These are phyloP conservation scores for Coemansia sp. DNA, from an alignment of 192 early-diverging fungal species.

Conservation along the genomic window DNA sequence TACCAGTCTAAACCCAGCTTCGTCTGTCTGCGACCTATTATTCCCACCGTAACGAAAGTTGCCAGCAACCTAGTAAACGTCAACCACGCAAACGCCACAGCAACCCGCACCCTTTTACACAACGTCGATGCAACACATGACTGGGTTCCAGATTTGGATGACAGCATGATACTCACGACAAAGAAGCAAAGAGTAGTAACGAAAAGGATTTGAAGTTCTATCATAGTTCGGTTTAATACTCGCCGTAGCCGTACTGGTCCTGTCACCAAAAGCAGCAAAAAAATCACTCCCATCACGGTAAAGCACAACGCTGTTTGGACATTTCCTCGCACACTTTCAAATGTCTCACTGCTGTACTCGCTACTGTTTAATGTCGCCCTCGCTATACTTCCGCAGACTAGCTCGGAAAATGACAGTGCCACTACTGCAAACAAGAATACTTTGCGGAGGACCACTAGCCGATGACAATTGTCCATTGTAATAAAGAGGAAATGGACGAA, in stretches of 20 bases:
- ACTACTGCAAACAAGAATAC: constrained; percentile 5
- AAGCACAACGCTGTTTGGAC: no score
- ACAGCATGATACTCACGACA: constrained; percentile 27
- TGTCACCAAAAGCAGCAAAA: constrained; percentile 25
- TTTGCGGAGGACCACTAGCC: constrained; percentile 22
- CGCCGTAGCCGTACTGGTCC: constrained; percentile 23
- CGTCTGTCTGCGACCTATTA: constrained; percentile 33
- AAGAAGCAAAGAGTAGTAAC: constrained; percentile 24
- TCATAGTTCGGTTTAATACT: constrained; percentile 31
- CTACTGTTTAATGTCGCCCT: constrained; percentile 20
- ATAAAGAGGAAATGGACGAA: background rate
- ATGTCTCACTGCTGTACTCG: background rate
- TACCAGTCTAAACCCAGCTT: constrained; percentile 27
- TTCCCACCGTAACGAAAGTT: constrained; percentile 9
- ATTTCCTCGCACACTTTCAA: no score
- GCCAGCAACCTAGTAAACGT: constrained; percentile 15
- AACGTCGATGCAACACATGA: constrained; percentile 18
- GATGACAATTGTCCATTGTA: constrained; percentile 27
- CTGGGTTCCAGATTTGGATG: constrained; percentile 19
- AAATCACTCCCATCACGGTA: constrained; percentile 15
- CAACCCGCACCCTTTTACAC: constrained; percentile 19
- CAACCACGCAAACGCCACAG: constrained; percentile 40
- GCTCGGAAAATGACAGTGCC: constrained; percentile 3
- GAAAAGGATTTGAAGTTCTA: constrained; percentile 28
- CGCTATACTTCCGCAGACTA: constrained; percentile 20